Percentiles rank a stretch among this genome's conserved stretches.
Evolutionary conservation across 2,329 filamentous ascomycete genomes (phyloP).

Genomic region (Colletotrichum tanaceti): DNA sequence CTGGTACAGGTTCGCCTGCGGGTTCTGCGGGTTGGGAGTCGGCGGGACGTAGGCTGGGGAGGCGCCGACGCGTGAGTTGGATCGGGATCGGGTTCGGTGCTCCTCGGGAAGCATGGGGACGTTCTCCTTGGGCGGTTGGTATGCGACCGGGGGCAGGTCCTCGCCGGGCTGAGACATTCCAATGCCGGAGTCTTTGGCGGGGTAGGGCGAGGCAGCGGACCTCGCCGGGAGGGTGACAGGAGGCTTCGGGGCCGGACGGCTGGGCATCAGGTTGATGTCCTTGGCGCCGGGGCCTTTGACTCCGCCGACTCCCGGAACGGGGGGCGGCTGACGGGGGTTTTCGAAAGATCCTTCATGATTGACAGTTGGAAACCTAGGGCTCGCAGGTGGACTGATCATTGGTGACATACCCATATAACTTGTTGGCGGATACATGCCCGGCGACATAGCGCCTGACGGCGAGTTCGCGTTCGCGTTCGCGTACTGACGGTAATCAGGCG

Average conservation of each 20-base stretch:
- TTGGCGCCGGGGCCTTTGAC: slow-evolving; percentile 59
- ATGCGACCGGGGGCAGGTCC: slow-evolving; percentile 61
- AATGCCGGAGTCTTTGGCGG: slow-evolving; percentile 72
- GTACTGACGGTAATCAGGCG: slow-evolving; percentile 62
- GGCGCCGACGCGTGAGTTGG: slow-evolving; percentile 73
- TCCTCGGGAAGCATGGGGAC: slow-evolving; percentile 73
- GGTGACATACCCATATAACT: slow-evolving; percentile 69
- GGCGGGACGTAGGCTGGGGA: slow-evolving; percentile 60
- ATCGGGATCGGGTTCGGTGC: slow-evolving; percentile 66
- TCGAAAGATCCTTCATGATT: slow-evolving; percentile 96
- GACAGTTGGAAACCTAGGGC: slow-evolving; percentile 84
- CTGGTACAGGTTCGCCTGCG: slow-evolving; percentile 64
- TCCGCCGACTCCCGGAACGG: slow-evolving; percentile 74
- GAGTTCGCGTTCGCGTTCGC: slow-evolving; percentile 47
- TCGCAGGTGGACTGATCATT: slow-evolving; percentile 81
- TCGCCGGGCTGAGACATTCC: slow-evolving; percentile 68
- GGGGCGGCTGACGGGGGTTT: slow-evolving; percentile 92
- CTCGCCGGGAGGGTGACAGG: slow-evolving; percentile 73
- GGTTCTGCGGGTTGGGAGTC: slow-evolving; percentile 54
- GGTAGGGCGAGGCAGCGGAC: slow-evolving; percentile 66
- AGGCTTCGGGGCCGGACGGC: slow-evolving; percentile 88
- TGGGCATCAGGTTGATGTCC: slow-evolving; percentile 77
- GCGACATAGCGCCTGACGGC: slow-evolving; percentile 60
- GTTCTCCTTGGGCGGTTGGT: slow-evolving; percentile 64
- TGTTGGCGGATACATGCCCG: slow-evolving; percentile 65